These are phyloP conservation scores for Pestalotiopsis sp. DNA, from an alignment of 2,329 filamentous ascomycete species.

Conservation along the genomic window DNA sequence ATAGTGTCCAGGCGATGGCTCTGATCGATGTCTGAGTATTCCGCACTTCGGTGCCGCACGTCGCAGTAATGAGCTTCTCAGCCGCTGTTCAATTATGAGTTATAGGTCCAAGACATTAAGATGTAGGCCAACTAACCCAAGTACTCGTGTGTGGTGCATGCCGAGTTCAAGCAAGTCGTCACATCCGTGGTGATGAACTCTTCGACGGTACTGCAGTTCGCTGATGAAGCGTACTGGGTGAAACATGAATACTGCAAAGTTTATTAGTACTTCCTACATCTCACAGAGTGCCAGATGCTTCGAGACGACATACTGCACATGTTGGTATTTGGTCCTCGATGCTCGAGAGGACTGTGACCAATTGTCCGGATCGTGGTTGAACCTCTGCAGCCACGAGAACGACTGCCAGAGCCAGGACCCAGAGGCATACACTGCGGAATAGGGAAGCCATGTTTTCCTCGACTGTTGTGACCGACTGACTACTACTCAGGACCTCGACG, in stretches of 20 bases:
- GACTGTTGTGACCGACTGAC: background rate
- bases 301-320: background rate
- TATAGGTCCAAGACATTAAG: background rate
- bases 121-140: constrained; percentile 1
- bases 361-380: background rate
- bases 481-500: background rate
- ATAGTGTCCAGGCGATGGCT: constrained; percentile 20
- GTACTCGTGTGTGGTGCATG: constrained; percentile 14
- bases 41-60: constrained; percentile 15
- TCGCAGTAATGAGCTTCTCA: constrained; percentile 16
- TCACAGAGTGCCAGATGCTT: background rate
- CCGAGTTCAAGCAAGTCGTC: constrained; percentile 10
- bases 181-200: constrained; percentile 14
- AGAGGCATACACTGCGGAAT: background rate
- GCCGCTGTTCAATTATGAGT: constrained; percentile 13
- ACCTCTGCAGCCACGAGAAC: background rate
- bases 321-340: background rate
- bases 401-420: background rate
- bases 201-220: constrained; percentile 7
- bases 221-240: background rate
- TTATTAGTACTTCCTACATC: background rate
- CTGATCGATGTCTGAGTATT: constrained; percentile 17
- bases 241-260: constrained; percentile 13
- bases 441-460: background rate
- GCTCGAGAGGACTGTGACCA: background rate